These are phyloP conservation scores for Penicillium verhagenii DNA, from an alignment of 495 filamentous ascomycete genomes.

Conservation along the genomic window DNA sequence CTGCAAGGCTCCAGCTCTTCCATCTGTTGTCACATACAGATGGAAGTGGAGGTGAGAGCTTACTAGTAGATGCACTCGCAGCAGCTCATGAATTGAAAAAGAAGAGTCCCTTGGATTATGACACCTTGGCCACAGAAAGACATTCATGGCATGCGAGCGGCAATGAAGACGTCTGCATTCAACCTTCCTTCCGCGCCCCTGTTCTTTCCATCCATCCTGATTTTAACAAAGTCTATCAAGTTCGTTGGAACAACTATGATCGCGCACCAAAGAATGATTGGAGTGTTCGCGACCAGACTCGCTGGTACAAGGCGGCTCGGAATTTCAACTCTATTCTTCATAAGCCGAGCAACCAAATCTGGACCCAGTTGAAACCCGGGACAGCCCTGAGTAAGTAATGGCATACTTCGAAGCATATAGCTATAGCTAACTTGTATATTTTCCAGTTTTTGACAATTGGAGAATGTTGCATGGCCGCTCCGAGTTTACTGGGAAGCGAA, in stretches of 20 bases:
- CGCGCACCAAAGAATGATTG: constrained; percentile 56
- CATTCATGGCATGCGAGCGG: constrained; percentile 80
- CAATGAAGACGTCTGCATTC: constrained; percentile 76
- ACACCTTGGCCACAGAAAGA: constrained; percentile 45
- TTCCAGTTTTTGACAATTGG: constrained; percentile 92
- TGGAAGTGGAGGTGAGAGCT: constrained; percentile 64
- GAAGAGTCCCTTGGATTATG: constrained; percentile 49
- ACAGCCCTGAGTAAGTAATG: constrained; percentile 62
- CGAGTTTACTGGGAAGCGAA: constrained; percentile 76
- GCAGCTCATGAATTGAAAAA: constrained; percentile 57
- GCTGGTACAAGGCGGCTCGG: constrained; percentile 76
- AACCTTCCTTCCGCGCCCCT: constrained; percentile 58
- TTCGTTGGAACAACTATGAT: constrained; percentile 93
- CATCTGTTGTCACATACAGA: constrained; percentile 77
- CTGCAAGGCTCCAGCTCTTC: constrained; percentile 84
- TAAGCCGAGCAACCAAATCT: constrained; percentile 56
- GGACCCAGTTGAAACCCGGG: constrained; percentile 78
- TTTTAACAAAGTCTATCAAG: constrained; percentile 49
- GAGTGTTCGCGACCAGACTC: constrained; percentile 33
- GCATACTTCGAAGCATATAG: neutral
- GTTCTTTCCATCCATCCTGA: constrained; percentile 58
- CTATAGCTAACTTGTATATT: constrained; percentile 7
- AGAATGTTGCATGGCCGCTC: constrained; percentile 83
- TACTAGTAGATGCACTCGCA: constrained; percentile 81
- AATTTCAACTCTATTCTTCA: constrained; percentile 62